These are phyloP conservation scores for Cordyceps tenuipes DNA, from an alignment of 2,329 filamentous ascomycete genomes.

Conservation along the genomic window DNA sequence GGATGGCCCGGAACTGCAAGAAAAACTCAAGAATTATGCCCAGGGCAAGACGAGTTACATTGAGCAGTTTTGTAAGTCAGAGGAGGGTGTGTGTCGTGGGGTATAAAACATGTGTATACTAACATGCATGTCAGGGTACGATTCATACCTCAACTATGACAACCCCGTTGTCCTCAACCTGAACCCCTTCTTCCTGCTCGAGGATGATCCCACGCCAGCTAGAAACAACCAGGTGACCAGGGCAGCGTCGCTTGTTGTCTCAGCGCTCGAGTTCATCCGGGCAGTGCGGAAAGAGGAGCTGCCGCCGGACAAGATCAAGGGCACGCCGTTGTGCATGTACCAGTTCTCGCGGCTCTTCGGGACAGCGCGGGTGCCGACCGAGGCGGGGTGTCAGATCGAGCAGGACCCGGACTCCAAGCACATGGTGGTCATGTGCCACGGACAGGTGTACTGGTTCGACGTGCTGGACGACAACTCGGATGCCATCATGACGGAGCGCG, in stretches of 20 bases:
- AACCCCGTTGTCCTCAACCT: conserved; percentile 96
- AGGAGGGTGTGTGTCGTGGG: no score
- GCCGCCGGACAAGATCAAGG: conserved; percentile 76
- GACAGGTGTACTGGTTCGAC: conserved; percentile 99
- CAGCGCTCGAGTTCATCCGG: conserved; percentile 82
- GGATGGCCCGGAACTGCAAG: conserved; percentile 79
- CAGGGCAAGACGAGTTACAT: conserved; percentile 91
- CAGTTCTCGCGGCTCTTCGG: conserved; percentile 95
- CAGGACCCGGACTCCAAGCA: conserved; percentile 92
- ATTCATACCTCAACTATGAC: conserved; percentile 96
- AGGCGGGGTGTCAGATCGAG: conserved; percentile 90
- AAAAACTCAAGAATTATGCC: conserved; percentile 84
- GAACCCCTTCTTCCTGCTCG: conserved; percentile 94
- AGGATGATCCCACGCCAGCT: conserved; percentile 94
- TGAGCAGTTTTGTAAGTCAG: conserved; percentile 85
- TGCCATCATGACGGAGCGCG: conserved; percentile 93
- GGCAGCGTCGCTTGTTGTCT: conserved; percentile 84
- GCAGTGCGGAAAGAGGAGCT: conserved; percentile 90
- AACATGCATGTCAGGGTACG: conserved; percentile 70
- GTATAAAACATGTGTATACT: not conserved
- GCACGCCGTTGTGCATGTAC: conserved; percentile 90
- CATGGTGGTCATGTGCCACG: conserved; percentile 84
- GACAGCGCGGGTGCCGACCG: conserved; percentile 86
- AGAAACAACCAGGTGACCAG: conserved; percentile 94
- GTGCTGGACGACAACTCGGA: conserved; percentile 91